Evolutionary conservation across 768 basidiomycete genomes (phyloP), one percentile per base, ranked within the genome.

Genomic region (Suillus brevipes): DNA sequence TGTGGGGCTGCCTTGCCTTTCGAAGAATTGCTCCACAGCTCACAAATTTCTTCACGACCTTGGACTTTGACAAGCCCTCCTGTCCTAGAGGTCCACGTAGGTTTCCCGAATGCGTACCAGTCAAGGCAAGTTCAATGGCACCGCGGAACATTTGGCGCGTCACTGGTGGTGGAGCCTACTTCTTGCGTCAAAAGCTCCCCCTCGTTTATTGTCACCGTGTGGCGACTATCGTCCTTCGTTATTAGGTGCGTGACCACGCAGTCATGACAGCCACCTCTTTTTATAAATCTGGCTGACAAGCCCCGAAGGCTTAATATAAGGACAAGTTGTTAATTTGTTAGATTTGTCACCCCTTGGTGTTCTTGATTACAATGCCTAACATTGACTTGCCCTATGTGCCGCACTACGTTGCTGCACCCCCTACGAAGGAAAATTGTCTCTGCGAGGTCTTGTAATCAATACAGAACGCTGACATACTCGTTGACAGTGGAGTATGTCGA

Each of bases 401-500:
- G 23, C 82, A 71, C 53, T 79, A 83, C 40, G 68, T 73, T 42
- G 70, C 74, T 6, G 73, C 82, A 8, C 74, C 78, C 0, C 67
- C 66, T 6, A 82, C 82, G 1, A 70, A 71, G 61, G 75, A 75
- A 34, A 63, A 75, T 36, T 64, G 82, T 82, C 60, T 59, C 81
- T 75, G 4, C 40, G 12, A n/a, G 23, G 10, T 31, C 9, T 59
- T 40, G 23, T 58, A 5, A 18, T 28, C 9, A 4, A 31, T 13
- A 25, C 13, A 58, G 31, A 45, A 49, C 28, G 7, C 38, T 61
- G 45, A 58, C 47, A 23, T 62, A 47, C 75, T 78, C 38, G 20
- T 40, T 72, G 63, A 25, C 63, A 83, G 81, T 82, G 71, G 78
- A 82, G 28, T 82, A 77, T 71, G 87, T 83, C 3, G 82, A 86